Base-by-base conservation (phyloP, 805 yeast genomes). In the Cephaloascus albidus region DNA sequence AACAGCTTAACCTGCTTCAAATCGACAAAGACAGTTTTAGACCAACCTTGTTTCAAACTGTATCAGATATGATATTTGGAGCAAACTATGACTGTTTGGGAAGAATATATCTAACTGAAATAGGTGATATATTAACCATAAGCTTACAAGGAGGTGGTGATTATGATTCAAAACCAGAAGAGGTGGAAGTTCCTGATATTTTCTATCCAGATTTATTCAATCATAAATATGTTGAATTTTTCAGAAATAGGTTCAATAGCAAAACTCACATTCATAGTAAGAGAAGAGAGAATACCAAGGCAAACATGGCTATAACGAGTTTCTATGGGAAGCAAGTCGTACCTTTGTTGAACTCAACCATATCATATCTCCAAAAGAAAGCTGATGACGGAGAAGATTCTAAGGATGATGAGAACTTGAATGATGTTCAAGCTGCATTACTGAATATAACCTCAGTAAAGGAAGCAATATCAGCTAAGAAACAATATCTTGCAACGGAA, bases 191-290 rank as follows among this genome's bases (percentile, higher is more conserved):
- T 14, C 47, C 50, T 2, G 59, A 57, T 18, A 38, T 39, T 16
- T 56, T 65, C 35, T 66, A 65, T 39, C 72, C 72, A 0, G 70
- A 68, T 39, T 49, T 68, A 2, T 68, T 58, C 16, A n/a, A 8
- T 16, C n/a, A 31, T 8, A 31, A 31, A 10, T 16, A 10, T 31
- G 15, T 31, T 31, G 33, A 32, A 32, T 32, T 32, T 15, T 17
- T 1, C 32, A 44, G 6, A 33, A 34, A 4, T 19, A 36, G 4
- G 37, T 33, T 5, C 4, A 45, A 1, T 43, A 34, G 4, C 39
- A 43, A 3, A 47, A 46, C 8, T 50, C 49, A 18, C 41, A 51
- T 15, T 38, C 47, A 18, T 30, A 53, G 6, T 43, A 57, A 10
- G 41, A 31, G 16, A 31, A 14, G 18, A 16, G 40, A 44, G 8